These are phyloP conservation scores for Colletotrichum sansevieriae DNA, from an alignment of 2,329 filamentous ascomycete genomes.

Conservation along the genomic window DNA sequence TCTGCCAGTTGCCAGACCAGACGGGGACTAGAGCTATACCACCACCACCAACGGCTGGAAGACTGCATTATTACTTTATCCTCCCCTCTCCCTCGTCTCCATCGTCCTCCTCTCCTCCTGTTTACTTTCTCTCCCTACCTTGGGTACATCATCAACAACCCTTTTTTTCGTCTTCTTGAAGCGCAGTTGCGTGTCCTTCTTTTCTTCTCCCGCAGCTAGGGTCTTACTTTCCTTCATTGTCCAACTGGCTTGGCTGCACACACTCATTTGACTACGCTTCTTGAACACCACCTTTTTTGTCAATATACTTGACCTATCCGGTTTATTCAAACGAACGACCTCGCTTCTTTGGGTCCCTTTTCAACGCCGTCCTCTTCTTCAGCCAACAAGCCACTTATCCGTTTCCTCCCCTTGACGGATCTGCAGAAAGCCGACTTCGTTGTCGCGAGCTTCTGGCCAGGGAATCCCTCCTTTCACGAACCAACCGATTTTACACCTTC, in stretches of 20 bases:
- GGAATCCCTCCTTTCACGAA: constrained; percentile 33
- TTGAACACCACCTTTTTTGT: constrained; percentile 49
- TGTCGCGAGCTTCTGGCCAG: constrained; percentile 38
- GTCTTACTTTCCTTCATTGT: constrained; percentile 57
- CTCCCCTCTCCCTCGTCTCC: constrained; percentile 38
- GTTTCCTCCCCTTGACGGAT: constrained; percentile 40
- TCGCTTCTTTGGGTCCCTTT: constrained; percentile 40
- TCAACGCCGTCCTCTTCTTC: constrained; percentile 14
- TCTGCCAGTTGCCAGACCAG: constrained; percentile 30
- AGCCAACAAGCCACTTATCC: constrained; percentile 29
- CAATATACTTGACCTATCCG: constrained; percentile 43
- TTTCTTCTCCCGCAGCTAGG: constrained; percentile 59
- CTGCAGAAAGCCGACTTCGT: constrained; percentile 40
- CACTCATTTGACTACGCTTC: constrained; percentile 65
- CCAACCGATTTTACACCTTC: constrained; percentile 34
- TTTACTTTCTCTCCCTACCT: constrained; percentile 47
- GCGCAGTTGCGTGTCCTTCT: constrained; percentile 51
- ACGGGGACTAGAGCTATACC: constrained; percentile 16
- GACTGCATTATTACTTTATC: constrained; percentile 50
- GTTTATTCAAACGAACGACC: constrained; percentile 42
- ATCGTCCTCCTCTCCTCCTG: constrained; percentile 43
- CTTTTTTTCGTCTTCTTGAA: constrained; percentile 57
- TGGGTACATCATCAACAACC: constrained; percentile 46
- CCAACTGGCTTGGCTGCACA: constrained; percentile 72
- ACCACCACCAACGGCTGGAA: constrained; percentile 25